A percentile compares a stretch with the other conserved stretches of the same genome.
These are phyloP conservation scores for Fusarium keratoplasticum DNA, from an alignment of 2,329 filamentous ascomycete genomes.

Conservation along the genomic window DNA sequence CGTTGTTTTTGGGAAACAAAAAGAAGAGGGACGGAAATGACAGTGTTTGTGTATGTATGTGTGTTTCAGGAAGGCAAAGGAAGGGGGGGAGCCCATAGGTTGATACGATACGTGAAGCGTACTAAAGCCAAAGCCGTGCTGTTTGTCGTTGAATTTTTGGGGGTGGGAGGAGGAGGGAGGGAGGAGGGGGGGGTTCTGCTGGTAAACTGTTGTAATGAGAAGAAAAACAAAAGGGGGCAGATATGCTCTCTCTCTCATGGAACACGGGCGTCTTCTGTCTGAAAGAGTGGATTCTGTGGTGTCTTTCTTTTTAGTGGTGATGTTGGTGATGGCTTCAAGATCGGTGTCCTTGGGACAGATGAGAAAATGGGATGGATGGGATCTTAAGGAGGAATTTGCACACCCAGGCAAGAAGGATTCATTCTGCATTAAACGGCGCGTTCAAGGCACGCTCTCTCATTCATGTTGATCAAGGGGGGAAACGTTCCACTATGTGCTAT, in stretches of 20 bases:
- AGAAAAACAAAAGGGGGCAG: slow-evolving; percentile 32
- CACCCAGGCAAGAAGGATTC: not conserved
- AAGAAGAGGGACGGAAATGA: slow-evolving; percentile 34
- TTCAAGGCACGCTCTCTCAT: slow-evolving; percentile 18
- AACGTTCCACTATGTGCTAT: slow-evolving; percentile 14
- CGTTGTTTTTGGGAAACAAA: slow-evolving; percentile 42
- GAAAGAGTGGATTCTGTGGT: not conserved
- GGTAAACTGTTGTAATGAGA: slow-evolving; percentile 43
- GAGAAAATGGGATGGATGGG: not conserved
- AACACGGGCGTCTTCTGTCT: slow-evolving; percentile 25
- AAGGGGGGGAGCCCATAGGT: slow-evolving; percentile 27
- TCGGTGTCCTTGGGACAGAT: not conserved
- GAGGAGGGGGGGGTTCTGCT: slow-evolving; percentile 10
- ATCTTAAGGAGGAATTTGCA: not conserved
- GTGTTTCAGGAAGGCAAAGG: slow-evolving; percentile 29
- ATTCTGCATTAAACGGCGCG: slow-evolving; percentile 6
- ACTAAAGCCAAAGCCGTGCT: slow-evolving; percentile 11
- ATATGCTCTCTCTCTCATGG: slow-evolving; percentile 21
- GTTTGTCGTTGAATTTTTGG: slow-evolving; percentile 32
- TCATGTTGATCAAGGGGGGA: slow-evolving; percentile 23
- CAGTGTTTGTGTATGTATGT: slow-evolving; percentile 33
- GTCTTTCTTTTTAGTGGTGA: slow-evolving; percentile 4
- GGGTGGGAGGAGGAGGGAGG: not conserved
- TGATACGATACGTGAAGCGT: slow-evolving; percentile 39
- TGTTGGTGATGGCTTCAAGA: not conserved